Evolutionary conservation across 2,329 filamentous ascomycete species (phyloP).

Genomic region (Bipolaris sorokiniana): DNA sequence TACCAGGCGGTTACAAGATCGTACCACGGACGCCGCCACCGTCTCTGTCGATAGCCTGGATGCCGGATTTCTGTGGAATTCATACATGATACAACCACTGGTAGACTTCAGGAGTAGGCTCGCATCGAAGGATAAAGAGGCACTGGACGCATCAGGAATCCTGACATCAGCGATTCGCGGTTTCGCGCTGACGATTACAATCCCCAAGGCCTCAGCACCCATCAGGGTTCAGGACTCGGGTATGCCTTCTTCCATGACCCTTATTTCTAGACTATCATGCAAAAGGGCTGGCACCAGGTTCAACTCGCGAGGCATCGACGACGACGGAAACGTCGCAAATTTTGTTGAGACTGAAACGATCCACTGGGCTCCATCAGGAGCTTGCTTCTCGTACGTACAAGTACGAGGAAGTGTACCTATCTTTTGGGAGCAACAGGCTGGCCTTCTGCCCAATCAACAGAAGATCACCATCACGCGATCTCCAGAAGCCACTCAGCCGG

Average conservation of each 20-base stretch:
- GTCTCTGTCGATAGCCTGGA: conserved; percentile 95
- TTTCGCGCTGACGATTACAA: conserved; percentile 84
- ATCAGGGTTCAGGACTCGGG: conserved; percentile 70
- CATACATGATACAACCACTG: conserved; percentile 94
- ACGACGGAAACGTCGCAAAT: conserved; percentile 96
- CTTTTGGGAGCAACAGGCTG: conserved; percentile 95
- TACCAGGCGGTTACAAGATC: conserved; percentile 89
- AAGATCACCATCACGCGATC: conserved; percentile 92
- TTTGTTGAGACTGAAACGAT: conserved; percentile 98
- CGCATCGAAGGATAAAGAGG: conserved; percentile 73
- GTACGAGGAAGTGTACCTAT: conserved; percentile 90
- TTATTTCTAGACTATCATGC: conserved; percentile 92
- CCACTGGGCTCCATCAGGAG: conserved; percentile 78
- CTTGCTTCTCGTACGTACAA: conserved; percentile 92
- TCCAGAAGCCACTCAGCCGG: conserved; percentile 86
- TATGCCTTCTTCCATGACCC: conserved; percentile 80
- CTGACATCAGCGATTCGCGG: conserved; percentile 93
- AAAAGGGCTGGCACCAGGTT: conserved; percentile 91
- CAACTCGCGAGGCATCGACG: conserved; percentile 96
- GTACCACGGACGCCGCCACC: conserved; percentile 76
- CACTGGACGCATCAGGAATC: conserved; percentile 84
- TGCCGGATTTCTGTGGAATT: conserved; percentile 94
- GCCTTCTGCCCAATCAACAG: conserved; percentile 87
- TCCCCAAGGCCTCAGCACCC: conserved; percentile 78
- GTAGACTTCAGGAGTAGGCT: conserved; percentile 87